Evolutionary conservation across 1,284 basidiomycete genomes (phyloP).

Genomic region (Naganishia sp.): DNA sequence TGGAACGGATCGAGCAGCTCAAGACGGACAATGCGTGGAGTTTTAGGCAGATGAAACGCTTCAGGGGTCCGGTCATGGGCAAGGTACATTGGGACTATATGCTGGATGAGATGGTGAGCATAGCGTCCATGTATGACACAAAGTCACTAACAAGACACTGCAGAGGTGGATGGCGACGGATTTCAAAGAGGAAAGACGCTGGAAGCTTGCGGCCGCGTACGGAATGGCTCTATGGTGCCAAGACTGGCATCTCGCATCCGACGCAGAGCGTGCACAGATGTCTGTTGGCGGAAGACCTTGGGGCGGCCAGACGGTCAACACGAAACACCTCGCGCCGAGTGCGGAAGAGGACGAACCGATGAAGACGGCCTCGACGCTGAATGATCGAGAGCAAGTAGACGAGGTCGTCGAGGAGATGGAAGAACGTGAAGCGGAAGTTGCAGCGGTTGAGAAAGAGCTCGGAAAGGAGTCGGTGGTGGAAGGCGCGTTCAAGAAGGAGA

Average conservation of each 20-base stretch:
- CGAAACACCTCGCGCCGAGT: background rate
- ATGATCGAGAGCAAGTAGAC: slow-evolving; percentile 39
- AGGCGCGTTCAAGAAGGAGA: background rate
- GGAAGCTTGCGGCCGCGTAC: slow-evolving; percentile 86
- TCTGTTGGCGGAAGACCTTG: slow-evolving; percentile 58
- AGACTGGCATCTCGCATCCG: slow-evolving; percentile 79
- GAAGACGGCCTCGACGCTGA: slow-evolving; percentile 31
- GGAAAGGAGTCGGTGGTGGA: background rate
- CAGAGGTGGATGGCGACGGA: slow-evolving; percentile 88
- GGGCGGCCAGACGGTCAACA: slow-evolving; percentile 41
- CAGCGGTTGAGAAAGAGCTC: slow-evolving; percentile 24
- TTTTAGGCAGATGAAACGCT: slow-evolving; percentile 93
- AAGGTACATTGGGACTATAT: slow-evolving; percentile 97
- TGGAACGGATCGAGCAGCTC: slow-evolving; percentile 81
- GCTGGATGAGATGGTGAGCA: slow-evolving; percentile 88
- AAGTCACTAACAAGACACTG: background rate
- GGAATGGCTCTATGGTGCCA: slow-evolving; percentile 80
- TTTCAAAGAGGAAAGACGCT: slow-evolving; percentile 88
- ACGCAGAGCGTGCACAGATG: slow-evolving; percentile 65
- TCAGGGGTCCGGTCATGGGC: slow-evolving; percentile 72
- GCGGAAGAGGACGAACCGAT: slow-evolving; percentile 34
- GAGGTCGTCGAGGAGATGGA: slow-evolving; percentile 35
- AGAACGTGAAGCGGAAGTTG: slow-evolving; percentile 29
- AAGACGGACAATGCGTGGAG: slow-evolving; percentile 85
- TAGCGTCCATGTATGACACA: background rate